phyloP scores from a whole-genome alignment of 768 basidiomycete species.

The Harrya chromipes region DNA sequence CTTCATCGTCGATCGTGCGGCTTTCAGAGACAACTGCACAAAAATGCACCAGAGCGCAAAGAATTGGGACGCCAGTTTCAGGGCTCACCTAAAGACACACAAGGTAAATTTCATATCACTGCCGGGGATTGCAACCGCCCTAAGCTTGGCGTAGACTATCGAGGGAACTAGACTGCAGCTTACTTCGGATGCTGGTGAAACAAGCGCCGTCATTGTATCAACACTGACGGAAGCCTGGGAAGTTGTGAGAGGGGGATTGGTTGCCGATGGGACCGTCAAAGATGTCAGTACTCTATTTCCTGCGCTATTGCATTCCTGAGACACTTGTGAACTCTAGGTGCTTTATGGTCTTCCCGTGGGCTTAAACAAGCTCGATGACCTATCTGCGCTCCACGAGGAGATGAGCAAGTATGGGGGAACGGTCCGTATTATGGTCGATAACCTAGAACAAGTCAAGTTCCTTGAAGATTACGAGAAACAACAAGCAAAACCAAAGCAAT shows the following conservation, averaged over 20 bases:
- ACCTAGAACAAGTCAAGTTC: conserved; percentile 65
- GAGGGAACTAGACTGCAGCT: conserved; percentile 76
- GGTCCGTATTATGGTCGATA: conserved; percentile 71
- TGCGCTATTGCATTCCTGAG: conserved; percentile 1
- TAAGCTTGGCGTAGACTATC: conserved; percentile 47
- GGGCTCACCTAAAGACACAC: conserved; percentile 84
- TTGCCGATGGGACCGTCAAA: conserved; percentile 69
- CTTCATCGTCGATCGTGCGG: conserved; percentile 67
- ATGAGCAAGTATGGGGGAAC: conserved; percentile 53
- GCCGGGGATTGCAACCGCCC: neutral
- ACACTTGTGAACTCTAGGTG: conserved; percentile 45
- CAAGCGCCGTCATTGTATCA: conserved; percentile 71
- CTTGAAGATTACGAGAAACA: conserved; percentile 57
- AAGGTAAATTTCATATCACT: conserved; percentile 45
- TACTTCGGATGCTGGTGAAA: conserved; percentile 47
- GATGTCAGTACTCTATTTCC: conserved; percentile 52
- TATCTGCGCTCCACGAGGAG: conserved; percentile 57
- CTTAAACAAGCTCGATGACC: conserved; percentile 67
- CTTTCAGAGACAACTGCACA: conserved; percentile 72
- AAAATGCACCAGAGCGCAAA: conserved; percentile 66
- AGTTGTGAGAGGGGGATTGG: conserved; percentile 61
- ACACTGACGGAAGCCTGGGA: conserved; percentile 82
- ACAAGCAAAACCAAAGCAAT: conserved; percentile 41
- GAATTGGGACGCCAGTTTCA: conserved; percentile 66
- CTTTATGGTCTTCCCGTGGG: conserved; percentile 77